These are phyloP conservation scores for Diaporthe ilicicola DNA, from an alignment of 2,329 filamentous ascomycete genomes.

Conservation along the genomic window DNA sequence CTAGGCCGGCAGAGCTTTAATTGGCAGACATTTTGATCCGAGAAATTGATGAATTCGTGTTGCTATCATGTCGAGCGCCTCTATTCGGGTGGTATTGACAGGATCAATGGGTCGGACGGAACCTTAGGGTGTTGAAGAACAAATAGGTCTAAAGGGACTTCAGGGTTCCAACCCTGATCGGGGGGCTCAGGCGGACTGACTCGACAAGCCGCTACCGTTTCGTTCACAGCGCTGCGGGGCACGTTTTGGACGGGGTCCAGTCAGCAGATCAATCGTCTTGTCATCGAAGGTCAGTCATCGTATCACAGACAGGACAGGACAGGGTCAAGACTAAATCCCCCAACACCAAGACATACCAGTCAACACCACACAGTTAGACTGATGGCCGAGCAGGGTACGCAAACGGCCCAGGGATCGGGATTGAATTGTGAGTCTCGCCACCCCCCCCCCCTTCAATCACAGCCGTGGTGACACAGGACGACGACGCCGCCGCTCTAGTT, in stretches of 20 bases:
- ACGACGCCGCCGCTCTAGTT: not conserved
- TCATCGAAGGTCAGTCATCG: not conserved
- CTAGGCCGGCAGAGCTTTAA: not conserved
- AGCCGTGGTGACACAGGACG: not conserved
- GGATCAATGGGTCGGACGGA: too few species aligned
- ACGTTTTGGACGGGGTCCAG: not conserved
- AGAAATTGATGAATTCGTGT: too few species aligned
- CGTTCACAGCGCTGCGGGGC: not conserved
- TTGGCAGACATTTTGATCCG: too few species aligned
- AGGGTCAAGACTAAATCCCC: not conserved
- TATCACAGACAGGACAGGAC: not conserved
- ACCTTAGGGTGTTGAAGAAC: too few species aligned
- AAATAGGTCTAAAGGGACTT: too few species aligned
- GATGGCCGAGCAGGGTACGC: slow-evolving; percentile 15
- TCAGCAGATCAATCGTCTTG: slow-evolving; percentile 5
- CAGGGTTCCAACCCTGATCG: not conserved
- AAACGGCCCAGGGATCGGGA: slow-evolving; percentile 5
- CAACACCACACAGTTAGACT: not conserved
- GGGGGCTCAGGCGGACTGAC: too few species aligned
- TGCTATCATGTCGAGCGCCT: too few species aligned
- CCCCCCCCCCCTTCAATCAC: too few species aligned
- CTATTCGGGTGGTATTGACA: too few species aligned
- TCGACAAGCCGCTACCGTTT: not conserved
- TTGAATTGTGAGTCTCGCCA: slow-evolving; percentile 20
- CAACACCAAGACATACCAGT: not conserved